Conservation (phyloP, 305 asterid species). For the Fraxinus ornus region DNA sequence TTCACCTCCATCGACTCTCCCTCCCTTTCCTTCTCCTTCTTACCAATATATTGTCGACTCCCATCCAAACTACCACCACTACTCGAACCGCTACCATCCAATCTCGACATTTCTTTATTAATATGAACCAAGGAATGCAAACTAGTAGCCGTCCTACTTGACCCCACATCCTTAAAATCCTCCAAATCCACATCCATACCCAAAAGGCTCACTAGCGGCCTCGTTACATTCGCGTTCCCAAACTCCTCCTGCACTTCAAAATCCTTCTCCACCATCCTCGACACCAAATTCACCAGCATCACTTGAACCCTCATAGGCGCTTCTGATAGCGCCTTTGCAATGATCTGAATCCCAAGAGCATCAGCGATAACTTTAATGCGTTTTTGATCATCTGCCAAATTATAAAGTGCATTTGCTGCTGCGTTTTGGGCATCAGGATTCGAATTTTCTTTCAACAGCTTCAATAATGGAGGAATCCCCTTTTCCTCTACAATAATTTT, state of each 20-base stretch:
- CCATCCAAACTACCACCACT: conserved; percentile 27
- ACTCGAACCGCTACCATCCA: conserved; percentile 16
- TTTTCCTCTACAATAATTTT: conserved; percentile 51
- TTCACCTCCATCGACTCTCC: conserved; percentile 47
- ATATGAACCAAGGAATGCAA: conserved; percentile 47
- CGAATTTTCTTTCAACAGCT: conserved; percentile 48
- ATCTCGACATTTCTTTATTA: conserved; percentile 34
- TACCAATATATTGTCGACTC: conserved; percentile 21
- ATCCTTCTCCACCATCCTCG: conserved; percentile 51
- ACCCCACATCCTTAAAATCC: conserved; percentile 34
- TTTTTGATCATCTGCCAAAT: conserved; percentile 44
- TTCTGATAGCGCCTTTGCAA: conserved; percentile 42
- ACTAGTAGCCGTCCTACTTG: conserved; percentile 23
- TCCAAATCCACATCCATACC: conserved; percentile 50
- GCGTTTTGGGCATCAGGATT: conserved; percentile 49
- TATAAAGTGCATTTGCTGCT: conserved; percentile 47
- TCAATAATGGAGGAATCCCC: conserved; percentile 60
- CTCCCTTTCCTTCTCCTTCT: conserved; percentile 44
- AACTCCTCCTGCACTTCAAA: conserved; percentile 48
- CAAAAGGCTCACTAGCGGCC: conserved; percentile 49
- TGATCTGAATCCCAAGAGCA: conserved; percentile 40
- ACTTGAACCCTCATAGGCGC: conserved; percentile 42
- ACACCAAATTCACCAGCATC: conserved; percentile 39
- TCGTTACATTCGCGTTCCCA: conserved; percentile 58
- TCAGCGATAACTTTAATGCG: conserved; percentile 37